phyloP scores from a whole-genome alignment of 306 rosid species.

The Pterocarpus macrocarpus region DNA sequence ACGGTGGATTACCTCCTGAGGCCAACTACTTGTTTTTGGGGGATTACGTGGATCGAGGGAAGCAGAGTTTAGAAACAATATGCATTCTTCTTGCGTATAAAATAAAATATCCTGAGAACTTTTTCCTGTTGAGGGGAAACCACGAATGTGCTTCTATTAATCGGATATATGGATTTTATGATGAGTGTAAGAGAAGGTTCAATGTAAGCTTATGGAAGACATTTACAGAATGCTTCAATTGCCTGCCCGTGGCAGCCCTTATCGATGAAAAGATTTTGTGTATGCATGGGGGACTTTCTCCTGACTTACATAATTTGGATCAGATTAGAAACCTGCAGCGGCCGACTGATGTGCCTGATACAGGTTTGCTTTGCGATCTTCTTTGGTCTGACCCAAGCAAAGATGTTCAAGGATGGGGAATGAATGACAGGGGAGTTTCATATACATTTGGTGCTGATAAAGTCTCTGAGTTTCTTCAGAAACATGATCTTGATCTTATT shows the following conservation, averaged over 20 bases:
- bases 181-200: conserved; percentile 98
- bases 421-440: conserved; percentile 96
- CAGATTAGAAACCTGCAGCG: conserved; percentile 76
- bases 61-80: conserved; percentile 93
- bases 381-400: conserved; percentile 97
- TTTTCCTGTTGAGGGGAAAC: conserved; percentile 93
- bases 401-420: conserved; percentile 90
- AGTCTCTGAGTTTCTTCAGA: conserved; percentile 81
- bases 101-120: conserved; percentile 86
- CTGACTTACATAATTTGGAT: conserved; percentile 79
- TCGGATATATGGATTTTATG: conserved; percentile 94
- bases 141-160: conserved; percentile 98
- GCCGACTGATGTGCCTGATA: conserved; percentile 95
- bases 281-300: conserved; percentile 99
- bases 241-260: conserved; percentile 94
- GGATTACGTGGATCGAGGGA: conserved; percentile 97
- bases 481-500: conserved; percentile 94
- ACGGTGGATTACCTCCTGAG: conserved; percentile 93
- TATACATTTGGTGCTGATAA: conserved; percentile 91
- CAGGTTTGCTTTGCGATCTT: conserved; percentile 96
- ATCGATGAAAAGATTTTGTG: conserved; percentile 95
- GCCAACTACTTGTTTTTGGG: conserved; percentile 96
- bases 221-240: conserved; percentile 91
- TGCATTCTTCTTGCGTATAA: conserved; percentile 96
- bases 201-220: conserved; percentile 87